Evolutionary conservation across 164 flowering plant genomes (phyloP).

Genomic region (Aristolochia californica): DNA sequence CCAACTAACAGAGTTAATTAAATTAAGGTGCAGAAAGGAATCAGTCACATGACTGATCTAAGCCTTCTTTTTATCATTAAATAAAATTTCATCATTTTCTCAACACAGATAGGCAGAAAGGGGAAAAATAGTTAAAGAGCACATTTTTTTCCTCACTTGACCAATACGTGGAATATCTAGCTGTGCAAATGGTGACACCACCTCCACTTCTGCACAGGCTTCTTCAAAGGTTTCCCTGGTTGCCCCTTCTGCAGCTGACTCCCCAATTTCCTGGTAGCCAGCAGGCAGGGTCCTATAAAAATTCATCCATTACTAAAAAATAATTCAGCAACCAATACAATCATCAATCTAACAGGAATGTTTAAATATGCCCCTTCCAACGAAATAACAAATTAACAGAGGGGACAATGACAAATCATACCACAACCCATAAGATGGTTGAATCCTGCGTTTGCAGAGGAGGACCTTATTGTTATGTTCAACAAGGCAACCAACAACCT

Average conservation of each 20-base stretch:
- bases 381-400: not conserved
- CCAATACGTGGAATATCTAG: conserved; percentile 92
- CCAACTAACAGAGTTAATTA: no score
- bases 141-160: conserved; percentile 45
- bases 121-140: no score
- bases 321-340: no score
- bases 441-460: conserved; percentile 84
- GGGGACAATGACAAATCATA: conserved; percentile 18
- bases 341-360: no score
- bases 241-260: conserved; percentile 93
- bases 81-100: no score
- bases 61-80: no score
- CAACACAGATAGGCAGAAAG: no score
- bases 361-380: no score
- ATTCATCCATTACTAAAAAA: not conserved
- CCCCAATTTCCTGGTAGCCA: conserved; percentile 94
- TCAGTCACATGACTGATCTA: no score
- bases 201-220: conserved; percentile 87
- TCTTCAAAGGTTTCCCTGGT: conserved; percentile 92
- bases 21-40: no score
- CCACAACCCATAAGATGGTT: conserved; percentile 92
- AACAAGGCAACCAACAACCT: conserved; percentile 96
- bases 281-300: conserved; percentile 89
- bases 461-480: conserved; percentile 77
- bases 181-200: conserved; percentile 80